Evolutionary conservation across 108 stramenopile species (phyloP), one percentile per base, ranked within the genome.

Genomic region (Fistulifera solaris): DNA sequence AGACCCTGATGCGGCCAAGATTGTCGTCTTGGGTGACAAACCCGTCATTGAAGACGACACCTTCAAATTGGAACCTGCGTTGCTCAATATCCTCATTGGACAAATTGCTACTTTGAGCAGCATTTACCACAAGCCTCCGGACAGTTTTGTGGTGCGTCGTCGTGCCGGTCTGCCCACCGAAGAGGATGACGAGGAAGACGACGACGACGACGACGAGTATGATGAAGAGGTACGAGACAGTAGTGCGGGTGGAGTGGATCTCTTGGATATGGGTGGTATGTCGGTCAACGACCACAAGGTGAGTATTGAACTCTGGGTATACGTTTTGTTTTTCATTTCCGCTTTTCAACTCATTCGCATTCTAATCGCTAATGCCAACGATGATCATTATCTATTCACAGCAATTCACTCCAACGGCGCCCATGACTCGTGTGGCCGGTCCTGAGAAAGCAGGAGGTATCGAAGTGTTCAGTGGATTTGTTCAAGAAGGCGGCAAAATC

Each of bases 1-100:
- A 8, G 94, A 97, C 67, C 98, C 97, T 14, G 94, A 99, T 58
- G 97, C 96, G 6, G 98, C 98, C 58, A 96, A 96, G 68, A 86
- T 94, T 67, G 95, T 99, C 11, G 96, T 99, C 2, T 70, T 99
- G 40, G 94, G 93, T 12, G 95, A 96, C 66, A 98, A 97, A 79
- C 98, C 98, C 23, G 93, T 94, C 38, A 97, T 99, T 68, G 92
- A 92, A 52, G 98, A 99, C 75, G 97, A 99, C 68, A 98, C 97
- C 21, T 94, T 89, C 72, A 64, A 77, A 7, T 70, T 99, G 44
- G 96, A 96, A 66, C 94, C 95, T 31, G 66, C 77, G 17, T 63
- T 96, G 59, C 78, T 99, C 39, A 96, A 96, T 60, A 65, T 78
- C 17, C 59, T 97, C 52, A 87, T 97, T 58, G 79, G 77, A 8